Evolutionary conservation across 192 early-diverging fungal species (phyloP).

Genomic region (Dispira parvispora): DNA sequence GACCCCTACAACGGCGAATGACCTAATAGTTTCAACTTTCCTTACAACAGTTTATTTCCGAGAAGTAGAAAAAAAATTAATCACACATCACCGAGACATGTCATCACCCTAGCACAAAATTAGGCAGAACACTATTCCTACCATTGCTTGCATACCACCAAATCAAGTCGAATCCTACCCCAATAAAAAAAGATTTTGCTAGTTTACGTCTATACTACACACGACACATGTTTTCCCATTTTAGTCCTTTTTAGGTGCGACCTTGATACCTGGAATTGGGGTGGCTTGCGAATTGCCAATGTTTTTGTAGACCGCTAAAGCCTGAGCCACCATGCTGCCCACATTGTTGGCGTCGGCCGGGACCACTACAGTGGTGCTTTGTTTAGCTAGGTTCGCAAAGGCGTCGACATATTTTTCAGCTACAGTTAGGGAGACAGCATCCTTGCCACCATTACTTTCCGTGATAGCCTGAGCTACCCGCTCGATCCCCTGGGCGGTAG

Average conservation of each 20-base stretch:
- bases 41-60: no score
- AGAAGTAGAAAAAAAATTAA: no score
- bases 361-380: conserved; percentile 76
- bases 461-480: conserved; percentile 64
- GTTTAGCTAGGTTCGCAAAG: conserved; percentile 83
- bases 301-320: conserved; percentile 8
- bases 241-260: no score
- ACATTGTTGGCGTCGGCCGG: conserved; percentile 71
- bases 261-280: neutral
- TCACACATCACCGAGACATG: no score
- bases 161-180: neutral
- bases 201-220: neutral
- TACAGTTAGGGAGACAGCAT: conserved; percentile 77
- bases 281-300: neutral
- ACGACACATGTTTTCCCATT: neutral
- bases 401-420: conserved; percentile 96
- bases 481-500: conserved; percentile 65
- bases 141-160: neutral
- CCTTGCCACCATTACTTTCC: conserved; percentile 40
- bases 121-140: no score
- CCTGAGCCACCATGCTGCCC: conserved; percentile 74
- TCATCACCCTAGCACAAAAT: no score
- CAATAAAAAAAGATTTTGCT: neutral
- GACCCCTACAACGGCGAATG: no score
- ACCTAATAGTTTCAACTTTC: no score